These are phyloP conservation scores for Hydnum rufescens DNA, from an alignment of 768 basidiomycete species.

Conservation along the genomic window DNA sequence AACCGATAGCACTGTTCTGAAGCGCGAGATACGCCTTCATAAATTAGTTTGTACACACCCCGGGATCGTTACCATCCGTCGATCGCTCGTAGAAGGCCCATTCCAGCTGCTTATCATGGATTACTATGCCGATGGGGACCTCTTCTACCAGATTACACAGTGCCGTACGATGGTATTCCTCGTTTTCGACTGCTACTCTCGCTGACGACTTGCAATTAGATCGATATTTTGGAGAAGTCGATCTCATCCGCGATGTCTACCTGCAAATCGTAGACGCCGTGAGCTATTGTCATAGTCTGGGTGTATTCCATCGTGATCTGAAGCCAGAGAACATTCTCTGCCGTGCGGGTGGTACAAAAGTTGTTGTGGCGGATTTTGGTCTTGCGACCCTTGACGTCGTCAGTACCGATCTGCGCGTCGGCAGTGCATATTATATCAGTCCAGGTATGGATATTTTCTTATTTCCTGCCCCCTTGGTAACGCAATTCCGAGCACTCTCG, in stretches of 20 bases:
- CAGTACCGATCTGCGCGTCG: constrained; percentile 25
- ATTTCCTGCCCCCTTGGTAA: not conserved
- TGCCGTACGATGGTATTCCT: not conserved
- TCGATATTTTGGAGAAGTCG: constrained; percentile 67
- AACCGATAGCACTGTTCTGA: constrained; percentile 45
- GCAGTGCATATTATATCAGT: constrained; percentile 27
- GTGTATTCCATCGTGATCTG: constrained; percentile 90
- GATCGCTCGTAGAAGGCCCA: constrained; percentile 36
- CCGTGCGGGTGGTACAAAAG: constrained; percentile 34
- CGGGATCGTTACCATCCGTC: constrained; percentile 49
- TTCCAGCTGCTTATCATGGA: constrained; percentile 76
- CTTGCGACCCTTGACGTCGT: constrained; percentile 29
- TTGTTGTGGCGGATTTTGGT: constrained; percentile 90
- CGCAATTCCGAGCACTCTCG: constrained; percentile 27
- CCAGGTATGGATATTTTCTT: constrained; percentile 17
- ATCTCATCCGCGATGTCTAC: constrained; percentile 75
- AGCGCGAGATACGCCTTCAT: constrained; percentile 41
- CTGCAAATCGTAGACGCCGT: constrained; percentile 86
- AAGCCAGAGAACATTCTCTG: constrained; percentile 69
- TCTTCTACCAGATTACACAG: constrained; percentile 23
- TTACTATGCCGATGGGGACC: constrained; percentile 60
- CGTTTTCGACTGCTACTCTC: not conserved
- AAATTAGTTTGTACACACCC: constrained; percentile 23
- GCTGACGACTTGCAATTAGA: constrained; percentile 17
- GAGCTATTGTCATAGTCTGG: constrained; percentile 76